Evolutionary conservation across 495 filamentous ascomycete genomes (phyloP), one percentile per base, ranked within the genome.

Genomic region (Cetradonia linearis): DNA sequence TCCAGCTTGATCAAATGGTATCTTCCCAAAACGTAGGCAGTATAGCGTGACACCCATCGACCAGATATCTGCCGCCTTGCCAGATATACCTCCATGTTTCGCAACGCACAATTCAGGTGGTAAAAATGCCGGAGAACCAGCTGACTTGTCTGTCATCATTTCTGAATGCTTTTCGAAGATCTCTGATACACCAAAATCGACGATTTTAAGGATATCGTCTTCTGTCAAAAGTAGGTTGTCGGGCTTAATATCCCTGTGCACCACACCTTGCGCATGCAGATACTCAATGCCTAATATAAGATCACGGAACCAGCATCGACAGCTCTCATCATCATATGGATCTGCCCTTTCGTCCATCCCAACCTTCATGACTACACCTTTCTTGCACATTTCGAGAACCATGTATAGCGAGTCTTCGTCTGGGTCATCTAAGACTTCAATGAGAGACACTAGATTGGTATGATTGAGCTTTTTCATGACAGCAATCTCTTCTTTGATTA

Each of bases 401-500:
- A 98, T 97, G 70, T 96, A 98, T 25, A 98, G 73, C 1, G 91
- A 94, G 68, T 98, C 93, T 64, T 96, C 91, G 36, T 88, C 83
- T 2, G 93, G 94, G 66, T 97, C 94, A 69, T 98, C 93, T 36
- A 98, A 73, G 1, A 98, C 93, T 70, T 98, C 93, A 63, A 93
- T 86, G 34, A 98, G 74, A 34, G 85, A 84, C n/a, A 95, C 91
- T 42, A 98, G 74, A 70, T 98, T 98, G 44, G 81, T 83, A 65
- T 98, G 93, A 68, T 96, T 84, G 52, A 98, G 78, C 71, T 98
- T 97, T 76, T 98, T 98, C 88, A 98, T 96, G 69, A 98, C 95
- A 28, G 93, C 93, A 65, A 98, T 95, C 70, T 98, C 93, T 72
- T 95, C 89, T 61, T 87, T 88, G 69, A 98, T 98, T 49, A 97